Conservation (phyloP, 345 rosid species). For the Eucalyptus marginata region DNA sequence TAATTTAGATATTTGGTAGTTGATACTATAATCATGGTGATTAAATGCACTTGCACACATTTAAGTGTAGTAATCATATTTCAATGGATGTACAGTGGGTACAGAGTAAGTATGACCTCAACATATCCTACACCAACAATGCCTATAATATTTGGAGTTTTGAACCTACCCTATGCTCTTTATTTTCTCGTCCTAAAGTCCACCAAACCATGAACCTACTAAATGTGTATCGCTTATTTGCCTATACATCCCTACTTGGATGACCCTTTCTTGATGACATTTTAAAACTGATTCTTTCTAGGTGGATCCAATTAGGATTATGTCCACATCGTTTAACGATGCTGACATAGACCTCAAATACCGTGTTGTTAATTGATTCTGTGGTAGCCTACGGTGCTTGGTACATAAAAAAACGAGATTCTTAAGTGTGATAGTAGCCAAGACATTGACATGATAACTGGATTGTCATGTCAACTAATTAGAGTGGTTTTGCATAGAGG, state of each 20-base stretch:
- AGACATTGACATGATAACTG: neutral
- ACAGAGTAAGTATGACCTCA: neutral
- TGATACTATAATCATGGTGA: neutral
- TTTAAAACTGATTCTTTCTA: neutral
- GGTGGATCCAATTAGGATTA: neutral
- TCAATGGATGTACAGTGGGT: neutral
- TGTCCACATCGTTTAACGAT: neutral
- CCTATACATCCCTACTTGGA: neutral
- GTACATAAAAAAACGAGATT: neutral
- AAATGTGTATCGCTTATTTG: neutral
- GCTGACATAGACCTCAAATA: neutral
- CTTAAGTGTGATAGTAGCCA: neutral
- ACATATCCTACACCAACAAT: neutral
- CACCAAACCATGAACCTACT: neutral
- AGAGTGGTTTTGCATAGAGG: neutral
- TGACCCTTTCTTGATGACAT: neutral
- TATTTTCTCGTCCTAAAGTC: neutral
- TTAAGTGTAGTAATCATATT: neutral
- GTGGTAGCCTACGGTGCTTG: neutral
- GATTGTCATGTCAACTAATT: neutral
- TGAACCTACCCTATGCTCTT: neutral
- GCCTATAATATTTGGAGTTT: neutral
- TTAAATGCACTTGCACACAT: neutral
- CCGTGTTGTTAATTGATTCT: neutral
- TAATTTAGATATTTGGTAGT: neutral